These are phyloP conservation scores for Gracilaria domingensis DNA, from an alignment of 23 red algal species.

Conservation along the genomic window DNA sequence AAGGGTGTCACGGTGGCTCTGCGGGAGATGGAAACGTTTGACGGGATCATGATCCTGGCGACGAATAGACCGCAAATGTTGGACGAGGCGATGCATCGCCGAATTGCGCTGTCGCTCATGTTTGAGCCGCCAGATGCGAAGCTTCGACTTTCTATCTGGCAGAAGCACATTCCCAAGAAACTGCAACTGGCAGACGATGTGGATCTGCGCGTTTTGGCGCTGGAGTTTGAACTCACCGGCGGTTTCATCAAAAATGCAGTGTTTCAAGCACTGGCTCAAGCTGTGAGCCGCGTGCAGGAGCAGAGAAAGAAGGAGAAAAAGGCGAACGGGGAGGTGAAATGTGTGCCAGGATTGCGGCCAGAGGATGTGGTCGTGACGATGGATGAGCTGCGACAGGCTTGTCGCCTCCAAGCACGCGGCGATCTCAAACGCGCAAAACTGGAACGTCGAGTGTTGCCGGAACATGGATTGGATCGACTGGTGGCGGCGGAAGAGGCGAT, in stretches of 20 bases:
- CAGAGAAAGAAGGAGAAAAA: conserved; percentile 8
- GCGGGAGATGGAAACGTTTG: conserved; percentile 80
- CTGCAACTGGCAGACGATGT: conserved; percentile 64
- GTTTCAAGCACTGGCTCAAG: conserved; percentile 68
- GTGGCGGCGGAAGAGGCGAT: conserved; percentile 62
- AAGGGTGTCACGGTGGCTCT: conserved; percentile 71
- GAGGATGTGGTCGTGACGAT: conserved; percentile 65
- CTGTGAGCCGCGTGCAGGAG: conserved; percentile 66
- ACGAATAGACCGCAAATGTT: conserved; percentile 75
- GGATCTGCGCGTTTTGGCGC: conserved; percentile 49
- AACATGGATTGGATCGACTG: conserved; percentile 49
- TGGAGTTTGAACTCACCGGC: conserved; percentile 75
- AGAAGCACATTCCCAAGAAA: conserved; percentile 61
- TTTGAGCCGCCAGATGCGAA: conserved; percentile 68
- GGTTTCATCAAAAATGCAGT: conserved; percentile 77
- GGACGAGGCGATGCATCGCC: conserved; percentile 74
- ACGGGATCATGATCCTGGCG: conserved; percentile 74
- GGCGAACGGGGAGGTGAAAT: background rate
- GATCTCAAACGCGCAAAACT: conserved; percentile 67
- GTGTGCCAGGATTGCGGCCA: background rate
- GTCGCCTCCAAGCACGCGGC: conserved; percentile 68
- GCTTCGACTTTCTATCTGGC: conserved; percentile 65
- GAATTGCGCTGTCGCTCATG: conserved; percentile 60
- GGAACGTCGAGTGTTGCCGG: conserved; percentile 63
- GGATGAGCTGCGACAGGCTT: conserved; percentile 62